A percentile compares a stretch with the other conserved stretches of the same genome.
phyloP scores from a whole-genome alignment of 768 basidiomycete species.

The Tricholoma hemisulphureum region DNA sequence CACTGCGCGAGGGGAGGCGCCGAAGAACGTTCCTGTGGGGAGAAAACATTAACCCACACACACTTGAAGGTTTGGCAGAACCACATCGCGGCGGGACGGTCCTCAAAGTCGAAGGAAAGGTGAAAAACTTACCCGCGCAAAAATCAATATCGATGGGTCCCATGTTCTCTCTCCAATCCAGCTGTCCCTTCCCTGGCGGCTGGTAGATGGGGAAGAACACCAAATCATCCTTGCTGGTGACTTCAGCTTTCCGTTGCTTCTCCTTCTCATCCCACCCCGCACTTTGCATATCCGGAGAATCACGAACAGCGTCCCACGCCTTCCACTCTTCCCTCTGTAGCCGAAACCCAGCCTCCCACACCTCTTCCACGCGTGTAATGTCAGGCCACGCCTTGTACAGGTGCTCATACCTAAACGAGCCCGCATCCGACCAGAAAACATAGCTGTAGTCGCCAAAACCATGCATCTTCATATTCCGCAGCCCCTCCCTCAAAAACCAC shows the following conservation, averaged over 20 bases:
- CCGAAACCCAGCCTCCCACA: slow-evolving; percentile 38
- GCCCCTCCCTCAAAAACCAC: slow-evolving; percentile 45
- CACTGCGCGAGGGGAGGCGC: slow-evolving; percentile 44
- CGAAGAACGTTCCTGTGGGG: slow-evolving; percentile 55
- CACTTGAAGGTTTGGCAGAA: background rate
- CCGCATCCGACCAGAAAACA: slow-evolving; percentile 60
- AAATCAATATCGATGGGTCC: slow-evolving; percentile 53
- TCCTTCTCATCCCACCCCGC: background rate
- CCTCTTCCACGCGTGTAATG: slow-evolving; percentile 33
- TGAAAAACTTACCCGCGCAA: slow-evolving; percentile 43
- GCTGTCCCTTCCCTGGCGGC: slow-evolving; percentile 24
- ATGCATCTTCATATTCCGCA: slow-evolving; percentile 19
- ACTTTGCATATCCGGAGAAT: background rate
- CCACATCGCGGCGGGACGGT: background rate
- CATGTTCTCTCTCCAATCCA: slow-evolving; percentile 16
- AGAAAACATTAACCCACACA: background rate
- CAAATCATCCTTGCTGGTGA: slow-evolving; percentile 36
- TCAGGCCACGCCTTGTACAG: slow-evolving; percentile 50
- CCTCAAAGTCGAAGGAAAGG: background rate
- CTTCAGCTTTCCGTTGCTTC: background rate
- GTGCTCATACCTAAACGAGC: slow-evolving; percentile 47
- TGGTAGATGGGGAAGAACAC: slow-evolving; percentile 47
- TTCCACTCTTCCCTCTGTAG: slow-evolving; percentile 18
- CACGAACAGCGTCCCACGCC: background rate
- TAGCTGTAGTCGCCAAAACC: slow-evolving; percentile 42